phyloP scores from a whole-genome alignment of 768 basidiomycete species.

The Trametes sanguinea region DNA sequence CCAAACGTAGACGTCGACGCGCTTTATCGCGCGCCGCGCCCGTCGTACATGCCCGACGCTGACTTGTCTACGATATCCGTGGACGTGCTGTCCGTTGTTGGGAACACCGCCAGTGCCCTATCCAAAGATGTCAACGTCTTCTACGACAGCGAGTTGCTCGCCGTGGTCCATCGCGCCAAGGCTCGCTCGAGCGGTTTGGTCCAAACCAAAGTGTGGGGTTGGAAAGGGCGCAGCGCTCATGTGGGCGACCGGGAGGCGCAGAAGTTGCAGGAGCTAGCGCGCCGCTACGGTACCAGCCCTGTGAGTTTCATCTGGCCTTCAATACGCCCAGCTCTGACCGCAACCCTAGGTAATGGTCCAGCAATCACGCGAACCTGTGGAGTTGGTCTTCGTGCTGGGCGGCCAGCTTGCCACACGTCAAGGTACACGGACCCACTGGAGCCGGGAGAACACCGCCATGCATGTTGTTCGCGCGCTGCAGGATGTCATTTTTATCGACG shows the following conservation, averaged over 20 bases:
- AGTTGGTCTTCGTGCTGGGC: conserved; percentile 65
- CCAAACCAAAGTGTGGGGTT: conserved; percentile 72
- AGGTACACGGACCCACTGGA: conserved; percentile 77
- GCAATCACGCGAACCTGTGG: conserved; percentile 65
- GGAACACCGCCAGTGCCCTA: conserved; percentile 49
- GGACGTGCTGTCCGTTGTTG: conserved; percentile 64
- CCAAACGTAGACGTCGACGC: conserved; percentile 51
- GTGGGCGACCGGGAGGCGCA: conserved; percentile 61
- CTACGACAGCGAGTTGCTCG: conserved; percentile 72
- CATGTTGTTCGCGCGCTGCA: conserved; percentile 60
- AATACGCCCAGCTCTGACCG: neutral
- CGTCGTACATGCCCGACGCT: conserved; percentile 30
- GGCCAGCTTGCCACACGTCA: conserved; percentile 70
- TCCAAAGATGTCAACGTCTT: conserved; percentile 54
- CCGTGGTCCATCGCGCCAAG: conserved; percentile 70
- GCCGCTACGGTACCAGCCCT: conserved; percentile 66
- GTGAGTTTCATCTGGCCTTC: conserved; percentile 42
- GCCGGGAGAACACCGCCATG: conserved; percentile 80
- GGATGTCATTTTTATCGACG: conserved; percentile 64
- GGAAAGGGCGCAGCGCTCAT: conserved; percentile 61
- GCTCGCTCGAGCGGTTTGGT: conserved; percentile 65
- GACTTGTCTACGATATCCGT: conserved; percentile 66
- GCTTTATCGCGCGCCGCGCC: conserved; percentile 40
- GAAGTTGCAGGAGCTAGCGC: conserved; percentile 70
- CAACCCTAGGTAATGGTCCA: conserved; percentile 39